These are phyloP conservation scores for Trypanosoma avium DNA, from an alignment of 208 protist species.

Conservation along the genomic window DNA sequence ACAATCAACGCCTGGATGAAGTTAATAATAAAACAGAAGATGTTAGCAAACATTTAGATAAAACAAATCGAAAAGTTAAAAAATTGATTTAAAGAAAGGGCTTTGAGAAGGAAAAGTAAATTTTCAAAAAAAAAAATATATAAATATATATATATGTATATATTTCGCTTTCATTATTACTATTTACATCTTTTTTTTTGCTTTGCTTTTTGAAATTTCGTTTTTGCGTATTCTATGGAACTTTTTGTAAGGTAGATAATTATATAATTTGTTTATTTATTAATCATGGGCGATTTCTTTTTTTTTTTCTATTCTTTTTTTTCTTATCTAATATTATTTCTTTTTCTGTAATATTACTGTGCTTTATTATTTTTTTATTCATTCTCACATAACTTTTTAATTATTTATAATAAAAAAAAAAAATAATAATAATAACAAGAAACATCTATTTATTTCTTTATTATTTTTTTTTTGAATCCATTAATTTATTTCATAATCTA, in stretches of 20 bases:
- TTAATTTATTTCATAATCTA: too few species aligned
- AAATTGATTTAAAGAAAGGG: slow-evolving; percentile 12
- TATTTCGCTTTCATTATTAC: too few species aligned
- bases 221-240: too few species aligned
- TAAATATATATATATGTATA: too few species aligned
- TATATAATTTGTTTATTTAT: too few species aligned
- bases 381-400: too few species aligned
- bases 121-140: too few species aligned
- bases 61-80: slow-evolving; percentile 16
- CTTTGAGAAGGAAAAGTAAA: too few species aligned
- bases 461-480: slow-evolving; percentile 14
- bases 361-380: neutral
- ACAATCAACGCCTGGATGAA: slow-evolving; percentile 14
- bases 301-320: neutral
- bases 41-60: slow-evolving; percentile 2
- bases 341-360: neutral
- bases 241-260: too few species aligned
- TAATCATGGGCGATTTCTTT: too few species aligned
- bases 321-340: neutral
- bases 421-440: neutral
- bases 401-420: too few species aligned
- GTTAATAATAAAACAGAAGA: slow-evolving; percentile 8
- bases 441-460: slow-evolving; percentile 8
- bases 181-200: slow-evolving; percentile 10
- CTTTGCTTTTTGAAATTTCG: slow-evolving; percentile 2